phyloP scores from a whole-genome alignment of 352 stramenopile species.

The Pythium phragmiticola region DNA sequence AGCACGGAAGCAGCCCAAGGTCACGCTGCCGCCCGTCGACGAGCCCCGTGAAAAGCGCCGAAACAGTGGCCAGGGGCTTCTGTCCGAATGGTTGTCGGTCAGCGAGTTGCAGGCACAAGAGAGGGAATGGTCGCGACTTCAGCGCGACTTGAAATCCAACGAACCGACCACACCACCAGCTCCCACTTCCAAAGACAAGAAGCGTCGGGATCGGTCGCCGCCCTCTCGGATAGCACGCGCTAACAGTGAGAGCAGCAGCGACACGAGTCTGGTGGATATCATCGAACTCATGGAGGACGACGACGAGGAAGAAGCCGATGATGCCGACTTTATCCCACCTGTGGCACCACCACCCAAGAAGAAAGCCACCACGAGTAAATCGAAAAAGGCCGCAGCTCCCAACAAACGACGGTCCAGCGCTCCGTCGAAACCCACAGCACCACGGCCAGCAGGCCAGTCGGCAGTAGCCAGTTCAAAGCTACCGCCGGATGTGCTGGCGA shows the following conservation, averaged over 20 bases:
- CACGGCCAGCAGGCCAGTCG: neutral
- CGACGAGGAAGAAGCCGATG: conserved; percentile 21
- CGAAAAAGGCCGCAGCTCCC: neutral
- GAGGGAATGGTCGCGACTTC: conserved; percentile 24
- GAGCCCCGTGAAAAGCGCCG: conserved; percentile 6
- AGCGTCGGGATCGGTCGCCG: neutral
- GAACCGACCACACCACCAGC: neutral
- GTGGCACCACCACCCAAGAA: conserved; percentile 2
- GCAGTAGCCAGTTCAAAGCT: neutral
- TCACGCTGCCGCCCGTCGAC: neutral
- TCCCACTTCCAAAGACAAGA: neutral
- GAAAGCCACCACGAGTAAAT: neutral
- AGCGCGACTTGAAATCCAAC: conserved; percentile 20
- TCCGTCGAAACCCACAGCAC: conserved; percentile 5
- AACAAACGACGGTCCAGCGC: neutral
- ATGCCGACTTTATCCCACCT: conserved; percentile 21
- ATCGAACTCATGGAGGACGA: conserved; percentile 31
- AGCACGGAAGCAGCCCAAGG: conserved; percentile 2
- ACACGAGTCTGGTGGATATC: conserved; percentile 27
- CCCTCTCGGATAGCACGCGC: conserved; percentile 5
- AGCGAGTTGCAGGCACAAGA: conserved; percentile 30
- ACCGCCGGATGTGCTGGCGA: conserved; percentile 16
- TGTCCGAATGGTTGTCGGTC: conserved; percentile 27
- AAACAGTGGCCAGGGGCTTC: neutral
- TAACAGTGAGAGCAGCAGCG: conserved; percentile 16